Conservation (phyloP, 768 basidiomycete species). For the Kwoniella pini region DNA sequence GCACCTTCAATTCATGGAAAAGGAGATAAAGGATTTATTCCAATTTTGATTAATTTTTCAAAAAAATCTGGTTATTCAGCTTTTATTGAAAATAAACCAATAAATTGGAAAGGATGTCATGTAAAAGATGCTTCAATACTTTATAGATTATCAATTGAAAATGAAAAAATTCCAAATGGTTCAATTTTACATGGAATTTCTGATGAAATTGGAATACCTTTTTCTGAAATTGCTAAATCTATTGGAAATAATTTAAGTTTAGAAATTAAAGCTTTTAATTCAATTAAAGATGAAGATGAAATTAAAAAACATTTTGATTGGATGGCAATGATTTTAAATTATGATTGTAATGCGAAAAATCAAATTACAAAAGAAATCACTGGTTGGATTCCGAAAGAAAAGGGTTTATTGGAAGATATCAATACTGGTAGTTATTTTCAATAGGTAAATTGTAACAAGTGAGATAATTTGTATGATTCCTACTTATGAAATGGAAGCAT, state of each 20-base stretch:
- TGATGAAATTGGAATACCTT: constrained; percentile 24
- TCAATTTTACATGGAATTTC: constrained; percentile 25
- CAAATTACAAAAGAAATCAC: constrained; percentile 25
- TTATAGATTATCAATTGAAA: constrained; percentile 39
- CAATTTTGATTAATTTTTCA: constrained; percentile 10
- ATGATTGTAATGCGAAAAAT: not conserved
- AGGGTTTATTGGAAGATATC: constrained; percentile 22
- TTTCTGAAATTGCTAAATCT: constrained; percentile 19
- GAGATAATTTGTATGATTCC: too few relatives aligned
- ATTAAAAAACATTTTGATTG: constrained; percentile 11
- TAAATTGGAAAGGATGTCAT: constrained; percentile 34
- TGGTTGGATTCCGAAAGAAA: constrained; percentile 35
- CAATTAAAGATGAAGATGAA: constrained; percentile 12
- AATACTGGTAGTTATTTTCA: constrained; percentile 7
- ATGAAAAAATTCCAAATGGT: constrained; percentile 13
- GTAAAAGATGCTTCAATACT: constrained; percentile 35
- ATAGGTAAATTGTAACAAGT: too few relatives aligned
- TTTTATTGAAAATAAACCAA: constrained; percentile 20
- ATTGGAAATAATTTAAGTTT: constrained; percentile 25
- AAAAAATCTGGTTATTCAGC: constrained; percentile 10
- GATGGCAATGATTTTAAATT: constrained; percentile 3
- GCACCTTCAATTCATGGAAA: not conserved
- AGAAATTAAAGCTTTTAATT: constrained; percentile 20
- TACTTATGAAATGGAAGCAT: too few relatives aligned
- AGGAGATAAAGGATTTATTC: constrained; percentile 26